phyloP scores from a whole-genome alignment of 331 rosid genomes.

The Ulmus americana region DNA sequence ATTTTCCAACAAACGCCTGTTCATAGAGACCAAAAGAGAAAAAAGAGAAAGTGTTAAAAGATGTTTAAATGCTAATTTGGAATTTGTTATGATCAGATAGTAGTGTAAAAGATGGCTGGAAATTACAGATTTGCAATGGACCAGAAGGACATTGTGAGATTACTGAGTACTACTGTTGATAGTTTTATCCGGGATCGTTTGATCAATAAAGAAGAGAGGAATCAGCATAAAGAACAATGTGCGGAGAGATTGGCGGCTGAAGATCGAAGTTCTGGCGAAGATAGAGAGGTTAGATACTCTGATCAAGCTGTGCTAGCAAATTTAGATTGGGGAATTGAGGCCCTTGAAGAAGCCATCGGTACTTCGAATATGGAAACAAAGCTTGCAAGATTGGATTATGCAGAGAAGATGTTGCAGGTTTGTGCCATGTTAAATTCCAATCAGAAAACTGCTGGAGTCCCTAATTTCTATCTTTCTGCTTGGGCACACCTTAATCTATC shows the following conservation, averaged over 20 bases:
- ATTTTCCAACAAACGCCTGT: slow-evolving; percentile 7
- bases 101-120: slow-evolving; percentile 35
- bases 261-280: slow-evolving; percentile 60
- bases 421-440: slow-evolving; percentile 75
- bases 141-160: slow-evolving; percentile 56
- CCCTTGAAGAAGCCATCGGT: slow-evolving; percentile 79
- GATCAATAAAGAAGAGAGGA: slow-evolving; percentile 61
- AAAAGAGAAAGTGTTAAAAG: no score
- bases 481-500: slow-evolving; percentile 86
- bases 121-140: slow-evolving; percentile 56
- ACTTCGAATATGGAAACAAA: slow-evolving; percentile 79
- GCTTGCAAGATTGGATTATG: slow-evolving; percentile 73
- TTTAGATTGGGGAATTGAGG: slow-evolving; percentile 94
- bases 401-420: slow-evolving; percentile 84
- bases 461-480: slow-evolving; percentile 81
- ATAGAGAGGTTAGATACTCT: slow-evolving; percentile 63
- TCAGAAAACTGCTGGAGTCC: slow-evolving; percentile 86
- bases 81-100: slow-evolving; percentile 12
- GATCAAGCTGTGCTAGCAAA: slow-evolving; percentile 91
- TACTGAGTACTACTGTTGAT: slow-evolving; percentile 49
- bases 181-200: slow-evolving; percentile 56
- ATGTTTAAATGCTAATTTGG: not conserved
- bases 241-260: slow-evolving; percentile 90
- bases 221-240: slow-evolving; percentile 72
- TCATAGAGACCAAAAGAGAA: not conserved